Evolutionary conservation across 163 green algal species (phyloP).

Genomic region (Smithsoniella earleae): DNA sequence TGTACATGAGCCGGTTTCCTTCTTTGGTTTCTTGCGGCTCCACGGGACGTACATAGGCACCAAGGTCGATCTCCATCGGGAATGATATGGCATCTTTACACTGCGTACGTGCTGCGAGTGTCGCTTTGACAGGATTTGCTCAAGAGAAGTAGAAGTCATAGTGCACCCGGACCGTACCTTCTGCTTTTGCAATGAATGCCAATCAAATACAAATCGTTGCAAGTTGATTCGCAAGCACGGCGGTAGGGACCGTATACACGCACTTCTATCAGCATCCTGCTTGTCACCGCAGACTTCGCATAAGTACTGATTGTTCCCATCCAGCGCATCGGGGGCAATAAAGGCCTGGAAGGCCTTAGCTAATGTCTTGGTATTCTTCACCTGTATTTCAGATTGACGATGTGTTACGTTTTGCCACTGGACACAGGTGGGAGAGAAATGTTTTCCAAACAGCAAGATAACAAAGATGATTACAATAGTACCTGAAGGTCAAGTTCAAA

Average conservation of each 20-base stretch:
- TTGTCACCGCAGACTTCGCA: conserved; percentile 57
- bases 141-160: too few relatives aligned
- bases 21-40: neutral
- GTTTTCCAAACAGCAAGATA: too few relatives aligned
- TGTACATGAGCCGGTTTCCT: conserved; percentile 42
- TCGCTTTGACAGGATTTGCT: too few relatives aligned
- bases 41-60: conserved; percentile 10
- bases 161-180: conserved; percentile 35
- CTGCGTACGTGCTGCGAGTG: too few relatives aligned
- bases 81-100: conserved; percentile 29
- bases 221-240: conserved; percentile 69
- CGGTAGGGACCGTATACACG: conserved; percentile 55
- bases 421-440: too few relatives aligned
- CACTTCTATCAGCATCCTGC: conserved; percentile 46
- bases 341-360: conserved; percentile 32
- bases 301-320: conserved; percentile 67
- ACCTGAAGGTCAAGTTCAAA: conserved; percentile 74
- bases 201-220: conserved; percentile 77
- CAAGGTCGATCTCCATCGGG: conserved; percentile 17
- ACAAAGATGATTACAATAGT: too few relatives aligned
- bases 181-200: conserved; percentile 26
- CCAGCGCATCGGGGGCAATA: conserved; percentile 52
- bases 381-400: too few relatives aligned
- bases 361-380: conserved; percentile 1
- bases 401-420: too few relatives aligned